Conservation (phyloP, 768 basidiomycete genomes). For the Mycena rebaudengoi region DNA sequence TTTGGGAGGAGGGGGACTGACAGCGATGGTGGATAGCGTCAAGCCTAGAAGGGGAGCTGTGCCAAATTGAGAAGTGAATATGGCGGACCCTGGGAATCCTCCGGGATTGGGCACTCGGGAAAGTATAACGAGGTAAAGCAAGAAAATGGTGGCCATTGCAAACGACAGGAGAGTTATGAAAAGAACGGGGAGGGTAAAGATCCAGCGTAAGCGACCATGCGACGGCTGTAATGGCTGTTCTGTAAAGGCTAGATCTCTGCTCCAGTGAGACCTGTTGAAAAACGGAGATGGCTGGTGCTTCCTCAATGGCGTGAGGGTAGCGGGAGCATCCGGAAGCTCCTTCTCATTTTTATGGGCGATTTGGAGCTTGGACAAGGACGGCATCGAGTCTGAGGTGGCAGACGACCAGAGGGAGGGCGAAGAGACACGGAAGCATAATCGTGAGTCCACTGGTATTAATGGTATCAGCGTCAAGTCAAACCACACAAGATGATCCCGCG, state of each 20-base stretch:
- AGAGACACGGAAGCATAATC: too few species aligned
- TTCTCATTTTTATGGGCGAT: slow-evolving; percentile 18
- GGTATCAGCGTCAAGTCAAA: too few species aligned
- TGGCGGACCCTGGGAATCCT: background rate
- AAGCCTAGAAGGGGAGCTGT: slow-evolving; percentile 17
- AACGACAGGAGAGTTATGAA: slow-evolving; percentile 15
- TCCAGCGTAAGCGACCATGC: slow-evolving; percentile 15
- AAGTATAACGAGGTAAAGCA: slow-evolving; percentile 18
- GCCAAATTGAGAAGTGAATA: slow-evolving; percentile 7
- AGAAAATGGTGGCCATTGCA: slow-evolving; percentile 14
- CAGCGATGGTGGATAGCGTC: slow-evolving; percentile 22
- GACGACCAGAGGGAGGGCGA: too few species aligned
- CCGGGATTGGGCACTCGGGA: background rate
- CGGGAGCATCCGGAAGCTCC: slow-evolving; percentile 18
- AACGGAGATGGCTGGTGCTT: slow-evolving; percentile 20
- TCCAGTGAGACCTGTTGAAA: slow-evolving; percentile 6
- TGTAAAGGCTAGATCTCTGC: slow-evolving; percentile 14
- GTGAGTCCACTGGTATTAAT: too few species aligned
- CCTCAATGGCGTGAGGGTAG: slow-evolving; percentile 20
- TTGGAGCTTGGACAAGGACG: slow-evolving; percentile 2
- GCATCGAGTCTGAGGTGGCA: slow-evolving; percentile 26
- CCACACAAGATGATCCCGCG: too few species aligned
- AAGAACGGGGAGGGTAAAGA: slow-evolving; percentile 18
- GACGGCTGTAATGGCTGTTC: slow-evolving; percentile 1
- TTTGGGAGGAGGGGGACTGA: slow-evolving; percentile 6